phyloP scores from a whole-genome alignment of 495 filamentous ascomycete genomes.

The Neurospora hispaniola region DNA sequence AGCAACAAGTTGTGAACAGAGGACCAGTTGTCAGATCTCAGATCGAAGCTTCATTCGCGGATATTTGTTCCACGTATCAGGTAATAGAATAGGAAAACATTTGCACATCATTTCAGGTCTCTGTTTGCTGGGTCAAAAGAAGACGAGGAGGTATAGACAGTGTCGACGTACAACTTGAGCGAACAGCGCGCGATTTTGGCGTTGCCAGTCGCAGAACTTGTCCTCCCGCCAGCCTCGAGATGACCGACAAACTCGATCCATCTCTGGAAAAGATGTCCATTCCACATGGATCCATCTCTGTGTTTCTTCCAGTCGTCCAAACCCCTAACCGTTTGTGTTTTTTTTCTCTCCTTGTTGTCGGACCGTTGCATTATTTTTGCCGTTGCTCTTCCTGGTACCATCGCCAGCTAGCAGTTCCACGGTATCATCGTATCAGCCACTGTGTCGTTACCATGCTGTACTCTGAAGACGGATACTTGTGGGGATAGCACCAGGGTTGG shows the following conservation, averaged over 20 bases:
- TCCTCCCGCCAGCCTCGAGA: constrained; percentile 43
- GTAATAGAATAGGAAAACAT: constrained; percentile 95
- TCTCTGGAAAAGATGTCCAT: no score
- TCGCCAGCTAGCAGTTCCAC: no score
- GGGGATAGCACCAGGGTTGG: no score
- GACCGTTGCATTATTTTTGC: no score
- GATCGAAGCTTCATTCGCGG: constrained; percentile 47
- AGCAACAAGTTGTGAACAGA: constrained; percentile 3
- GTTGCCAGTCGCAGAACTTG: constrained; percentile 81
- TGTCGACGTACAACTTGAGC: constrained; percentile 80
- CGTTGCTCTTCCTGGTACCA: no score
- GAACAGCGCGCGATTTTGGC: constrained; percentile 86
- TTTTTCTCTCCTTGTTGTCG: no score
- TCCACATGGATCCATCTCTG: not conserved
- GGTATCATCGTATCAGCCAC: no score
- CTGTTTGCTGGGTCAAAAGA: not conserved
- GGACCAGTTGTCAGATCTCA: constrained; percentile 53
- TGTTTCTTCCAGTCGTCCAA: not conserved
- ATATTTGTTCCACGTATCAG: constrained; percentile 53
- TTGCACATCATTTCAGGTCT: constrained; percentile 54
- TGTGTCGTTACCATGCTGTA: no score
- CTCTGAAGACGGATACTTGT: no score
- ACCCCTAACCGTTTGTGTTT: not conserved
- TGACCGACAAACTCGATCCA: not conserved
- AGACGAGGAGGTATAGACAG: not conserved